phyloP scores from a whole-genome alignment of 768 basidiomycete genomes.

The Amanita molliuscula region DNA sequence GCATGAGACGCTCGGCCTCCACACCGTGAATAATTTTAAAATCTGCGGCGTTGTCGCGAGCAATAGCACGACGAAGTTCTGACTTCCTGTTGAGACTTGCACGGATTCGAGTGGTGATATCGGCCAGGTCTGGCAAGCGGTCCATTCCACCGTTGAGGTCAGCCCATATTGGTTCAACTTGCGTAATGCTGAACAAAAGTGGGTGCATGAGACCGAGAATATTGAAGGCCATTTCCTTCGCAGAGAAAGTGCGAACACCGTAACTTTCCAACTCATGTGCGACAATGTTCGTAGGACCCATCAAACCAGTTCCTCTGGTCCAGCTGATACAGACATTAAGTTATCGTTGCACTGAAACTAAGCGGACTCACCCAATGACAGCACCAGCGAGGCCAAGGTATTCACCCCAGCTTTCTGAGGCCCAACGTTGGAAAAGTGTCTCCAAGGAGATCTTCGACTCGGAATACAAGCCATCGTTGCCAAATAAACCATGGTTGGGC shows the following conservation, averaged over 20 bases:
- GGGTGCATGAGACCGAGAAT: slow-evolving; percentile 99
- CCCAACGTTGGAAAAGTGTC: slow-evolving; percentile 97
- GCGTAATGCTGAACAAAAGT: slow-evolving; percentile 96
- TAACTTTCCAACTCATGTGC: slow-evolving; percentile 88
- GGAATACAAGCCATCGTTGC: slow-evolving; percentile 95
- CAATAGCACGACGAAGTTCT: slow-evolving; percentile 86
- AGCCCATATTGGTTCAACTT: slow-evolving; percentile 99
- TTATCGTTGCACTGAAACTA: neutral
- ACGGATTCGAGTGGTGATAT: slow-evolving; percentile 84
- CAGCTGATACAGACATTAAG: slow-evolving; percentile 40
- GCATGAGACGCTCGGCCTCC: slow-evolving; percentile 86
- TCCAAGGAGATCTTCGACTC: slow-evolving; percentile 98
- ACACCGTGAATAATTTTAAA: slow-evolving; percentile 86
- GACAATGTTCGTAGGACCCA: slow-evolving; percentile 91
- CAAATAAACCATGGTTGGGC: slow-evolving; percentile 96
- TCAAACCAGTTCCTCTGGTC: slow-evolving; percentile 97
- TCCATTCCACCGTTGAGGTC: slow-evolving; percentile 99
- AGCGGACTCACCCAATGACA: slow-evolving; percentile 75
- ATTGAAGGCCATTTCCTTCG: slow-evolving; percentile 99
- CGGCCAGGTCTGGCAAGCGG: slow-evolving; percentile 88
- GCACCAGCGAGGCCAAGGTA: slow-evolving; percentile 97
- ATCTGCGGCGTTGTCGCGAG: slow-evolving; percentile 92
- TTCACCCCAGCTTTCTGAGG: slow-evolving; percentile 97
- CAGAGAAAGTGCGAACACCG: slow-evolving; percentile 96
- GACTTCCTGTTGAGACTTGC: slow-evolving; percentile 73